Conservation (phyloP, 768 basidiomycete genomes). For the Lyophyllum semitale region DNA sequence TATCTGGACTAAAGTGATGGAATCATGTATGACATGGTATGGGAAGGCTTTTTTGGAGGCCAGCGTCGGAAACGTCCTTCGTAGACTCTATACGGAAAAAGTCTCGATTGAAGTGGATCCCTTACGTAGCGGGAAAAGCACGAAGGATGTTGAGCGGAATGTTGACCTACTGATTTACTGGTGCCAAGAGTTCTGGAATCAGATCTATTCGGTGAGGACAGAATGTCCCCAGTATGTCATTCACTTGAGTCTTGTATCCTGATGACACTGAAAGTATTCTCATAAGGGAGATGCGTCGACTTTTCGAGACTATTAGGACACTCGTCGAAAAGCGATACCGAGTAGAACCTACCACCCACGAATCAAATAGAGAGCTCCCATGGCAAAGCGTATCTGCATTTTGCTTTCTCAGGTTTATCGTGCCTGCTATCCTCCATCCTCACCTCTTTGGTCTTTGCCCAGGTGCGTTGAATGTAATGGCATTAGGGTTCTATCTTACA, state of each 20-base stretch:
- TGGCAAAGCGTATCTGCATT: slow-evolving; percentile 89
- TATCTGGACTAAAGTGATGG: slow-evolving; percentile 72
- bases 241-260: background rate
- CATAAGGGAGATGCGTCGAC: slow-evolving; percentile 66
- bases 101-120: slow-evolving; percentile 85
- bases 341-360: slow-evolving; percentile 38
- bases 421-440: slow-evolving; percentile 88
- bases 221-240: slow-evolving; percentile 76
- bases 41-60: slow-evolving; percentile 80
- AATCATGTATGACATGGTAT: slow-evolving; percentile 79
- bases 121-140: slow-evolving; percentile 58
- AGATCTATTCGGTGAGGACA: slow-evolving; percentile 71
- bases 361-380: slow-evolving; percentile 56
- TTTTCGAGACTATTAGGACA: slow-evolving; percentile 70
- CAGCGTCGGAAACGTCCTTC: slow-evolving; percentile 72
- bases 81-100: slow-evolving; percentile 70
- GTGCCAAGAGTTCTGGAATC: slow-evolving; percentile 80
- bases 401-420: slow-evolving; percentile 86
- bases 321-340: slow-evolving; percentile 71
- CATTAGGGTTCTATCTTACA: background rate
- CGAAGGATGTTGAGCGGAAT: slow-evolving; percentile 66
- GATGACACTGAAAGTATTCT: slow-evolving; percentile 2
- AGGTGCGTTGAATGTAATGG: slow-evolving; percentile 46
- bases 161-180: slow-evolving; percentile 72
- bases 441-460: slow-evolving; percentile 79